Evolutionary conservation across 129 eudicot genomes (phyloP).

Genomic region (Mikania micrantha): DNA sequence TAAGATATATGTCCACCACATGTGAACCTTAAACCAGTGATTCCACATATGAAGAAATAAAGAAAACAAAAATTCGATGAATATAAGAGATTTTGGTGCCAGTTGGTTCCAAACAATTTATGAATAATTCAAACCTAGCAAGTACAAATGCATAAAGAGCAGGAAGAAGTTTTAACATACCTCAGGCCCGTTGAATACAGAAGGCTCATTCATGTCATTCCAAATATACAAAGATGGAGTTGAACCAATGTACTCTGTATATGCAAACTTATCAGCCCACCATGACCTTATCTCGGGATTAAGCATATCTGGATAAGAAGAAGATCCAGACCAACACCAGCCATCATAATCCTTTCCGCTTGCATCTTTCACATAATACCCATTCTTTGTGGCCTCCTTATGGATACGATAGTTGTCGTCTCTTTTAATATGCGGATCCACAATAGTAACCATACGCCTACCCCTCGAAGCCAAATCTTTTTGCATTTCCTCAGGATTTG

Average conservation of each 20-base stretch:
- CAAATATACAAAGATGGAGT: constrained; percentile 91
- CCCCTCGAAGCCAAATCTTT: constrained; percentile 79
- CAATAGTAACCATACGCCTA: constrained; percentile 89
- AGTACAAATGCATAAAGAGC: background rate
- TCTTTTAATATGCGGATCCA: constrained; percentile 94
- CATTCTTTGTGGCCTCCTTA: constrained; percentile 81
- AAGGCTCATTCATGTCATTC: constrained; percentile 99
- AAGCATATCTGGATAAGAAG: constrained; percentile 84
- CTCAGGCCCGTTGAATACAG: constrained; percentile 97
- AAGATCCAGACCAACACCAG: constrained; percentile 99
- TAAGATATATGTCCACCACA: background rate
- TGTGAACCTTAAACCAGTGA: background rate
- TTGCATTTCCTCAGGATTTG: constrained; percentile 94
- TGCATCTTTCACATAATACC: constrained; percentile 87
- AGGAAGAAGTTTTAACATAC: constrained; percentile 28
- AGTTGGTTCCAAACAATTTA: background rate
- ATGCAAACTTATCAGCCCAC: constrained; percentile 93
- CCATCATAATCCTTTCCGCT: constrained; percentile 90
- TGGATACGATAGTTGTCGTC: constrained; percentile 74
- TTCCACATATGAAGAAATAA: background rate
- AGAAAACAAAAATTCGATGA: background rate
- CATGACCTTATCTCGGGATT: constrained; percentile 94
- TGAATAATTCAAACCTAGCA: background rate
- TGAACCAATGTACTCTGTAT: constrained; percentile 63
- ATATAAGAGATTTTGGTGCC: background rate